Evolutionary conservation across 2,329 filamentous ascomycete genomes (phyloP), one percentile per base, ranked within the genome.

Genomic region (Xylaria sp.): DNA sequence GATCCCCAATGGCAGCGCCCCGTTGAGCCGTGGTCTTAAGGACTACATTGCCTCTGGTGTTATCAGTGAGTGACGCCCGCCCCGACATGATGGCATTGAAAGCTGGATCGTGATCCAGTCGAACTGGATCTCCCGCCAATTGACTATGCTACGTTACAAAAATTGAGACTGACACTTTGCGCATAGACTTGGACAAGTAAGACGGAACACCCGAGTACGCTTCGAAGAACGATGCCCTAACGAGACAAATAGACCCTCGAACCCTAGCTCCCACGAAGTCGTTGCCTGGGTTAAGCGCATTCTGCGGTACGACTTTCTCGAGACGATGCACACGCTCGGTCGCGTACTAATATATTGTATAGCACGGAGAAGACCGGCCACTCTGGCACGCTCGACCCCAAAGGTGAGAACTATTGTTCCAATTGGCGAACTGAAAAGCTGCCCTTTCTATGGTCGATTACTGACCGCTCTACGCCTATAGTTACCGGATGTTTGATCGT

Each of bases 221-320:
- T 34, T 19, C 35, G 37, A 53, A 47, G 37, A 11, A 42, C 30
- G 19, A 8, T 9, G 46, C 8, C 59, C 59, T 63, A 59, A 63
- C 50, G 30, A 8, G 39, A 87, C 97, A 69, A 91, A 95, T 80
- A 96, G 96, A 81, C 94, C 93, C 59, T 95, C 92, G 56, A 99
- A 99, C 81, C 93, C 93, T 57, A 97, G 92, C 68, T 94, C 89
- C 72, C 94, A 99, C 83, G 94, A 99, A 82, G 94, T 99, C 67
- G 94, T 99, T 73, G 93, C 94, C 67, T 99, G 94, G 94, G 90
- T 97, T 70, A 99, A 99, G 88, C 88, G 93, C 70, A 97, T 65
- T n/a, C 46, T 65, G 39, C 63, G 63, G 63, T 65, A 63, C 44
- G 57, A 23, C 30, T n/a, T 7, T 9, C 35, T 18, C 18, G n/a